Percentiles rank a stretch among this genome's conserved stretches.
Conservation (phyloP, 2,329 filamentous ascomycete species). For the Drechslerella coelobrocha region DNA sequence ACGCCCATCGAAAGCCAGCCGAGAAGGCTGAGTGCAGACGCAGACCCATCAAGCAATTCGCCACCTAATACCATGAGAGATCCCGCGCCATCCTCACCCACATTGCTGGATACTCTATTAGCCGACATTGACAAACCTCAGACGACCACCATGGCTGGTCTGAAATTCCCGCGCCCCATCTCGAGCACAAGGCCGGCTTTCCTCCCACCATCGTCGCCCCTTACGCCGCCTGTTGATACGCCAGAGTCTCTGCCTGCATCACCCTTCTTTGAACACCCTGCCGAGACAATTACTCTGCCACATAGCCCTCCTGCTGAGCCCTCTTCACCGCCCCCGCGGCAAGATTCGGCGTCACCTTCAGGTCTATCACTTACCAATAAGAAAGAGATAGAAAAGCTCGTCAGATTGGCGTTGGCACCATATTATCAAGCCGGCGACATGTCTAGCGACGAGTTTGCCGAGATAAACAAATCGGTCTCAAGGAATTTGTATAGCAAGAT, state of each 20-base stretch:
- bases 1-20: conserved; percentile 57
- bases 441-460: conserved; percentile 86
- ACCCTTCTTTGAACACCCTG: conserved; percentile 27
- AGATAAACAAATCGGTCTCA: conserved; percentile 88
- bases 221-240: conserved; percentile 40
- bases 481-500: conserved; percentile 77
- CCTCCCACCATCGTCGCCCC: conserved; percentile 31
- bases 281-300: conserved; percentile 30
- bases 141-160: conserved; percentile 30
- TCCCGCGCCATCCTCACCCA: conserved; percentile 39
- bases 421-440: conserved; percentile 76
- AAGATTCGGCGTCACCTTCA: conserved; percentile 69
- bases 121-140: conserved; percentile 48
- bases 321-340: conserved; percentile 53
- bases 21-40: conserved; percentile 58
- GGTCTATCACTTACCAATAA: conserved; percentile 81
- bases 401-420: conserved; percentile 80
- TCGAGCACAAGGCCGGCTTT: conserved; percentile 33
- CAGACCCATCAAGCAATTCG: conserved; percentile 46
- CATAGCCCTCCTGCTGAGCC: conserved; percentile 58
- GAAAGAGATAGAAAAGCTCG: conserved; percentile 85
- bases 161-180: conserved; percentile 39
- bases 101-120: conserved; percentile 43
- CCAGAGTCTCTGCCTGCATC: conserved; percentile 38
- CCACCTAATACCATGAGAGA: conserved; percentile 22